These are phyloP conservation scores for Schizochytrium sp. DNA, from an alignment of 108 stramenopile genomes.

Conservation along the genomic window DNA sequence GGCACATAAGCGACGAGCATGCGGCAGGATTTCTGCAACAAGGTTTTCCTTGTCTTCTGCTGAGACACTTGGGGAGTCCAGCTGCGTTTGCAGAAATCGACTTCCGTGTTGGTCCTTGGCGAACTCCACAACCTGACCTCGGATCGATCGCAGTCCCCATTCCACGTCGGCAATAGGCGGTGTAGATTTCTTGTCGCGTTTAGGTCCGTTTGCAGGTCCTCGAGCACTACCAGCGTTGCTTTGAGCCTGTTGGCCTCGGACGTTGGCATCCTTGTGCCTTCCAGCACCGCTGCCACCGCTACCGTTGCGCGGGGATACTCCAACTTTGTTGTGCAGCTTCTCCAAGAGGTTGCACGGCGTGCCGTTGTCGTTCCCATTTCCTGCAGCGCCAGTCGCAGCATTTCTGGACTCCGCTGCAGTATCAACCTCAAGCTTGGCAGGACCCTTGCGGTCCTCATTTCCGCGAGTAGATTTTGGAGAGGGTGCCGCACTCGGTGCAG, in stretches of 20 bases:
- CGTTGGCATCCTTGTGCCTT: background rate
- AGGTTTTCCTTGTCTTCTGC: slow-evolving; percentile 83
- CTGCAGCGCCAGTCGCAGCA: no score
- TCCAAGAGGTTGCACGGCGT: background rate
- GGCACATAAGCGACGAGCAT: slow-evolving; percentile 80
- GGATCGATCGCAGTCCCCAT: slow-evolving; percentile 54
- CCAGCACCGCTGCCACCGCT: background rate
- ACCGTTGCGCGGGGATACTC: background rate
- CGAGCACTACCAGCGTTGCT: background rate
- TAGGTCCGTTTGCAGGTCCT: background rate
- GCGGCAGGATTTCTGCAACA: slow-evolving; percentile 86
- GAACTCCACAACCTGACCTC: slow-evolving; percentile 86
- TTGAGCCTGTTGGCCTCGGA: background rate
- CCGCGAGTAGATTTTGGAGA: no score
- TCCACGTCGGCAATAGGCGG: slow-evolving; percentile 23
- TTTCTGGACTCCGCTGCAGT: no score
- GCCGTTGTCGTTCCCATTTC: no score
- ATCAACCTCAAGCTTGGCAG: no score
- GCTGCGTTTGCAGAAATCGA: slow-evolving; percentile 93
- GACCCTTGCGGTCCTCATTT: no score
- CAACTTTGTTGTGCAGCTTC: background rate
- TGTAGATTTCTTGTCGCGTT: slow-evolving; percentile 5
- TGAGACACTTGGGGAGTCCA: slow-evolving; percentile 78
- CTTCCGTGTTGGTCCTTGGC: slow-evolving; percentile 98
- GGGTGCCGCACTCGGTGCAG: no score